Conservation (phyloP, 23 red algal species). For the Gracilaria vermiculophylla region DNA sequence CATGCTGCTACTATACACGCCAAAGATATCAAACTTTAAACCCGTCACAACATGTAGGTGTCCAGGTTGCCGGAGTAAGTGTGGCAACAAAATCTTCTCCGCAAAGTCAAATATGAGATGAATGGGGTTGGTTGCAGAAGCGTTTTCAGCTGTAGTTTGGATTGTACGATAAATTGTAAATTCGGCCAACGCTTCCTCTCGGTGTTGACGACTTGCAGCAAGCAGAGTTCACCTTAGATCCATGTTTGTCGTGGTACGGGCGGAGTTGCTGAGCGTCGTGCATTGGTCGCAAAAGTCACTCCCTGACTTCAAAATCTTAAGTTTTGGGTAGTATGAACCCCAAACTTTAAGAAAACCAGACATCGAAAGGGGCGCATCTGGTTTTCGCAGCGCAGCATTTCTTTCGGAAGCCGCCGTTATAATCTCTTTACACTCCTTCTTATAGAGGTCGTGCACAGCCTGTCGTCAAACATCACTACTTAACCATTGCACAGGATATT, state of each 20-base stretch:
- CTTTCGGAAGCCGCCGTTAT: background rate
- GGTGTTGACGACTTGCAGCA: background rate
- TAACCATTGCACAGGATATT: background rate
- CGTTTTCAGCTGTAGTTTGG: background rate
- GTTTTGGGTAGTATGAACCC: background rate
- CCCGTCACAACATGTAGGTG: conserved; percentile 63
- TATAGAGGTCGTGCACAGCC: background rate
- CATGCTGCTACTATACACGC: conserved; percentile 18
- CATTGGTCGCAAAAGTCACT: conserved; percentile 36
- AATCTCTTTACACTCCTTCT: background rate
- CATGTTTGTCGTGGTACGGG: background rate
- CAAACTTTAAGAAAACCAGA: too few relatives aligned
- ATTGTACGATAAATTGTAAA: background rate
- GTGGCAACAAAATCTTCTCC: too few relatives aligned
- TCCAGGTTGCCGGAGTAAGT: too few relatives aligned
- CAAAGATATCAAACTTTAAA: conserved; percentile 52
- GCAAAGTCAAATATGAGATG: conserved; percentile 43
- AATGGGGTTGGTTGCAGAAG: background rate
- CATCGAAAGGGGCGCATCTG: background rate
- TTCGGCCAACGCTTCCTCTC: background rate
- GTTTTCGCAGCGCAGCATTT: background rate
- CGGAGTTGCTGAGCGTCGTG: background rate
- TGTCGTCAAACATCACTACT: background rate
- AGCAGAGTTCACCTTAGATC: background rate
- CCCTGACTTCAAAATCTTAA: background rate